Evolutionary conservation across 441 rosid species (phyloP), one percentile per base, ranked within the genome.

Genomic region (Erodium trifolium): DNA sequence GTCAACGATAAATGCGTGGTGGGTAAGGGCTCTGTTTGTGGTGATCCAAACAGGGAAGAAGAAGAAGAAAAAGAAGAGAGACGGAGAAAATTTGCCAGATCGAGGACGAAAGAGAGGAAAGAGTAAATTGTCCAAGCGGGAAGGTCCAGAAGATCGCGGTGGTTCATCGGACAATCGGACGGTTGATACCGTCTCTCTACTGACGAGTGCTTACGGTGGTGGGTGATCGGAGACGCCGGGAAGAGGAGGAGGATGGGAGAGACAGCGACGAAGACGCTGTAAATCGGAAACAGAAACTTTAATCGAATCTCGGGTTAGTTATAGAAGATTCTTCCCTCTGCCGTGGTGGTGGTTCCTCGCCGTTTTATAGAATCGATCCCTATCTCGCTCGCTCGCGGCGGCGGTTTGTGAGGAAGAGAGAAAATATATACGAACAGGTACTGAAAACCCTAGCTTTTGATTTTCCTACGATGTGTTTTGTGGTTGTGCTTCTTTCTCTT

Each of bases 381-480:
- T 29, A 63, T 57, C 76, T 10, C 62, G 18, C 47, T 41, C 47
- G 12, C 47, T 41, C 47, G 12, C 47, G 47, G 47, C 47, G 47
- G 60, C 60, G 60, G 34, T 31, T 31, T 31, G 34, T 31, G 34
- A 31, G 34, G 34, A 31, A 5, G 59, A 53, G 59, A 14, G 16
- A 14, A 5, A 66, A 69, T 68, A 11, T 41, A 1, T 71, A 35
- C 60, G 51, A 69, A 71, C 79, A 82, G 80, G 83, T 82, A 75
- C 75, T 67, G 60, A 74, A 81, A 76, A 70, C 73, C 72, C 78
- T 80, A 78, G 75, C 67, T 72, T 77, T 79, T 71, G 73, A 79
- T 81, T 74, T 71, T 53, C 19, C 70, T 74, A 23, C 73, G 74
- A 74, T 79, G 74, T 78, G 65, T 72, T 75, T 80, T 31, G 34